Evolutionary conservation across 805 yeast species (phyloP).

Genomic region (Suhomyces pyralidae): DNA sequence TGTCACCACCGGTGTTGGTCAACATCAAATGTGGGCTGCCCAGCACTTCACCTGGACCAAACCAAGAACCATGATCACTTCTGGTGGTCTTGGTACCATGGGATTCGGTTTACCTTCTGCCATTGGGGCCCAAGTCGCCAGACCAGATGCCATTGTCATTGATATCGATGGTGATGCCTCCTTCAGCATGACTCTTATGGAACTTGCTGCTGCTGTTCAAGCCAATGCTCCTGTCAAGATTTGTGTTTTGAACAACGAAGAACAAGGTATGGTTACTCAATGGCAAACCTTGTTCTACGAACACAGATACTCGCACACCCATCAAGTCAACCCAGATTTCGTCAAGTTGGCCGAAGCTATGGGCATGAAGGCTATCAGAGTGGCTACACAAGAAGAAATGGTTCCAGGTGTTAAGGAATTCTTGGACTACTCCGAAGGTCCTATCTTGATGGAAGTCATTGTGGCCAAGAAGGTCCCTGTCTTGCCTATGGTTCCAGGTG

Average conservation of each 20-base stretch:
- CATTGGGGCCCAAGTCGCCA: slow-evolving; percentile 96
- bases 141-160: slow-evolving; percentile 90
- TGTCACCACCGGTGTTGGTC: slow-evolving; percentile 98
- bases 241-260: slow-evolving; percentile 90
- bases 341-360: slow-evolving; percentile 90
- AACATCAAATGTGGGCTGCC: slow-evolving; percentile 99
- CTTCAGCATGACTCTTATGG: slow-evolving; percentile 96
- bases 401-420: slow-evolving; percentile 52
- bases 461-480: slow-evolving; percentile 95
- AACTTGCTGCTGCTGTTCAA: slow-evolving; percentile 91
- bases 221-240: slow-evolving; percentile 88
- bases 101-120: slow-evolving; percentile 98
- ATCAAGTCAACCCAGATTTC: slow-evolving; percentile 92
- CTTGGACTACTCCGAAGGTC: slow-evolving; percentile 70
- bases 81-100: slow-evolving; percentile 99
- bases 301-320: slow-evolving; percentile 97
- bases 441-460: slow-evolving; percentile 84
- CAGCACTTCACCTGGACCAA: slow-evolving; percentile 93
- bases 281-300: slow-evolving; percentile 98
- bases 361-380: slow-evolving; percentile 83
- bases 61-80: slow-evolving; percentile 93
- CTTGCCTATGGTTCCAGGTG: slow-evolving; percentile 97
- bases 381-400: slow-evolving; percentile 63
- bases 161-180: slow-evolving; percentile 99
- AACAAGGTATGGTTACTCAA: slow-evolving; percentile 99